Conservation (phyloP, 2,329 filamentous ascomycete genomes). For the Fusarium fujikuroi region DNA sequence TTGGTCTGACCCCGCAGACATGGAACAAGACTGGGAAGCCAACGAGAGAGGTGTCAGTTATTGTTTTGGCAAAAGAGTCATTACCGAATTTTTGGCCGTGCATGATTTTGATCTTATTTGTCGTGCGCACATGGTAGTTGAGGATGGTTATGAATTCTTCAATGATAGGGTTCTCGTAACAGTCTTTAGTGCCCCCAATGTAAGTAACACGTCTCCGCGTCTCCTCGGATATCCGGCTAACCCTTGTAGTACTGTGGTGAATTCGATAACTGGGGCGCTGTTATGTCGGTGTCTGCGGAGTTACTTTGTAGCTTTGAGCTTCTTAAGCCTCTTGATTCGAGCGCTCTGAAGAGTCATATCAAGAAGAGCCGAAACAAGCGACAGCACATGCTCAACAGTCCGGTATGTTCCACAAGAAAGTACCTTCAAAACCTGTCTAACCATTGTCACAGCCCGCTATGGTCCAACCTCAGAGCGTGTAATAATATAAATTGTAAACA, state of each 20-base stretch:
- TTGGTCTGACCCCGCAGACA: constrained; percentile 98
- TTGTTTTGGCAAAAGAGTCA: constrained; percentile 98
- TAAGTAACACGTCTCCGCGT: constrained; percentile 61
- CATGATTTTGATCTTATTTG: constrained; percentile 99
- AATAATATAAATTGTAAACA: constrained; percentile 37
- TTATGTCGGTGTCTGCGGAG: constrained; percentile 97
- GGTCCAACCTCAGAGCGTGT: constrained; percentile 68
- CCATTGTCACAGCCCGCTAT: constrained; percentile 59
- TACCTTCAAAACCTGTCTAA: constrained; percentile 3
- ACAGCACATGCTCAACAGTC: constrained; percentile 95
- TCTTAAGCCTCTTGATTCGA: constrained; percentile 94
- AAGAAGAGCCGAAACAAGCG: constrained; percentile 97
- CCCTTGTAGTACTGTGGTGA: constrained; percentile 89
- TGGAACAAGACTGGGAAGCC: constrained; percentile 97
- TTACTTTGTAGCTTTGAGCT: constrained; percentile 97
- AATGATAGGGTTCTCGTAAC: constrained; percentile 94
- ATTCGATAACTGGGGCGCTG: constrained; percentile 98
- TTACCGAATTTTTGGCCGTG: constrained; percentile 91
- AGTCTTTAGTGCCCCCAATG: constrained; percentile 96
- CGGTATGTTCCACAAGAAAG: constrained; percentile 69
- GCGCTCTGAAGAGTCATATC: constrained; percentile 96
- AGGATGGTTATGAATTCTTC: constrained; percentile 99
- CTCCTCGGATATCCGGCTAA: constrained; percentile 41
- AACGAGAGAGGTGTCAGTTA: constrained; percentile 98
- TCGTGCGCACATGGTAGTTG: constrained; percentile 98